A percentile compares a stretch with the other conserved stretches of the same genome.
These are phyloP conservation scores for Sclerotinia spermophila DNA, from an alignment of 2,329 filamentous ascomycete genomes.

Conservation along the genomic window DNA sequence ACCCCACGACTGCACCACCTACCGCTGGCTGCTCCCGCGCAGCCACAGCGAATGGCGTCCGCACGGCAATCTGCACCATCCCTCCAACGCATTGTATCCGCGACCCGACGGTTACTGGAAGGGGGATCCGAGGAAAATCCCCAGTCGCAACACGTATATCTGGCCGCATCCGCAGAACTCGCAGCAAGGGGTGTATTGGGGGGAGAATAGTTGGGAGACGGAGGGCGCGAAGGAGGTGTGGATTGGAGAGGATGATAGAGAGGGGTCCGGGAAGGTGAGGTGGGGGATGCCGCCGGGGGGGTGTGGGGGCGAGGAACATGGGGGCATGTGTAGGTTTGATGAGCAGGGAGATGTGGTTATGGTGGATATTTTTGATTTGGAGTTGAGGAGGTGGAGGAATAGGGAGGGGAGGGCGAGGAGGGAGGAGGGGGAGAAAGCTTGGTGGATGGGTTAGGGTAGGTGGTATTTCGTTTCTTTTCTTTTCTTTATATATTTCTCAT, in stretches of 20 bases:
- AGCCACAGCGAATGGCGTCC: background rate
- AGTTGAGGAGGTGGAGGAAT: background rate
- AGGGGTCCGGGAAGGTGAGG: background rate
- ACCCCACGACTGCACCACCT: background rate
- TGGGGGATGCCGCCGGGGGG: background rate
- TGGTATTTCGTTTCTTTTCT: background rate
- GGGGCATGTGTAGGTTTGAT: background rate
- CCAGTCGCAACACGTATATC: background rate
- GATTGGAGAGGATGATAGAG: background rate
- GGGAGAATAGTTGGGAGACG: background rate
- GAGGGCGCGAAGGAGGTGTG: background rate
- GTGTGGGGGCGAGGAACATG: background rate
- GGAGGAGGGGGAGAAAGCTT: too few species aligned
- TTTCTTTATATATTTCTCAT: too few species aligned
- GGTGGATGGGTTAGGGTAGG: background rate
- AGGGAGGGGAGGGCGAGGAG: background rate
- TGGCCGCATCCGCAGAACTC: background rate
- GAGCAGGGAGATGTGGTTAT: slow-evolving; percentile 1
- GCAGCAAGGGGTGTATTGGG: background rate
- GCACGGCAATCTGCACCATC: background rate
- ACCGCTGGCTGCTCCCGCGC: background rate
- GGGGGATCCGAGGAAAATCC: background rate
- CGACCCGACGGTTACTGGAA: background rate
- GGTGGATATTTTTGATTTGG: slow-evolving; percentile 11
- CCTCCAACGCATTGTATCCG: accelerated